Conservation (phyloP, 2,329 filamentous ascomycete species). For the Blastomyces percursus region DNA sequence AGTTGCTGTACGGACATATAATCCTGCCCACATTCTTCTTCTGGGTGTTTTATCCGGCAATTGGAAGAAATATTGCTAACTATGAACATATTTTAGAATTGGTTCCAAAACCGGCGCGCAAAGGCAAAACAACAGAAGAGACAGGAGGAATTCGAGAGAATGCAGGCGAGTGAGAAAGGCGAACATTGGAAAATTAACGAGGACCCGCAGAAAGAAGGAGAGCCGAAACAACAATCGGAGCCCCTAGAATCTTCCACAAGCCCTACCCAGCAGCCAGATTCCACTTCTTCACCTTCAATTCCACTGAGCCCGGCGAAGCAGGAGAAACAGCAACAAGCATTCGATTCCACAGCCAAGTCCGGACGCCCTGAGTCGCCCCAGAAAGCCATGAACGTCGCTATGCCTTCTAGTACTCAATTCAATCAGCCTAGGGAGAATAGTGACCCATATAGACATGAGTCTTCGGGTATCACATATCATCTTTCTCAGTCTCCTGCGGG, state of each 20-base stretch:
- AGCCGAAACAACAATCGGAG: conserved; percentile 11
- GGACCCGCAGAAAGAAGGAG: conserved; percentile 17
- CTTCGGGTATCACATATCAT: not conserved
- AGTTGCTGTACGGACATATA: conserved; percentile 35
- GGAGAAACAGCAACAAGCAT: conserved; percentile 15
- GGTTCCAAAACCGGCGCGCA: conserved; percentile 43
- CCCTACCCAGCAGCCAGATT: not conserved
- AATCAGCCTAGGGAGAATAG: not conserved
- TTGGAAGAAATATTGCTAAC: not conserved
- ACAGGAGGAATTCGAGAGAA: conserved; percentile 39
- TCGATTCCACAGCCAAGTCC: not conserved
- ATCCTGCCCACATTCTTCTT: not conserved
- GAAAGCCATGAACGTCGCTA: not conserved
- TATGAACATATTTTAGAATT: conserved; percentile 30
- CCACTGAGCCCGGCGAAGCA: conserved; percentile 17
- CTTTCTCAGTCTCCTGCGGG: not conserved
- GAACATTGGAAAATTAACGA: conserved; percentile 24
- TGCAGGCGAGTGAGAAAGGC: conserved; percentile 24
- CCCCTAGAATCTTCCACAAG: not conserved
- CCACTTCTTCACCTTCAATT: conserved; percentile 1
- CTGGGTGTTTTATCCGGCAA: not conserved
- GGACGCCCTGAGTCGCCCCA: not conserved
- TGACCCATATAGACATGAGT: not conserved
- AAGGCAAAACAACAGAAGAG: conserved; percentile 43
- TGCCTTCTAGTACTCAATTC: not conserved